Percentiles rank a stretch among this genome's conserved stretches.
Conservation (phyloP, 352 stramenopile genomes). For the Globisporangium solare region DNA sequence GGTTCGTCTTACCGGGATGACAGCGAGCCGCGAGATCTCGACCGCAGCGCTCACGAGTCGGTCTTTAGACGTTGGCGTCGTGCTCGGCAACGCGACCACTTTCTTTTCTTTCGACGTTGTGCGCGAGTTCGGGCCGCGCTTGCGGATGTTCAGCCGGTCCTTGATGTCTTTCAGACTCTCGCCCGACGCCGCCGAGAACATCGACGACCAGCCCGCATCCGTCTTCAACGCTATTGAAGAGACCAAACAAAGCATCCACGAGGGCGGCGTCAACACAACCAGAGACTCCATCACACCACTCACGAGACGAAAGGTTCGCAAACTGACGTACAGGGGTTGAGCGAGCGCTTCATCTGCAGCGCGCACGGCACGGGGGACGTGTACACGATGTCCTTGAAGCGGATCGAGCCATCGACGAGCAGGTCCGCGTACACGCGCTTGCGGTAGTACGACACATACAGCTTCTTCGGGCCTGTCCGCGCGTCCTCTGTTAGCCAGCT, state of each 20-base stretch:
- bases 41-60: constrained; percentile 16
- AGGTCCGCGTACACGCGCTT: constrained; percentile 75
- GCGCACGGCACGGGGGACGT: constrained; percentile 64
- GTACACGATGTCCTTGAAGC: constrained; percentile 75
- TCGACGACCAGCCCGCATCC: constrained; percentile 75
- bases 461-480: constrained; percentile 46
- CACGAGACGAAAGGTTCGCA: background rate
- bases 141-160: constrained; percentile 67
- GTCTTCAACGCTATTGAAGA: constrained; percentile 47
- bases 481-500: background rate
- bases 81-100: constrained; percentile 4
- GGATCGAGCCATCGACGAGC: constrained; percentile 68
- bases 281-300: background rate
- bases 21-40: constrained; percentile 16
- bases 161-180: constrained; percentile 81
- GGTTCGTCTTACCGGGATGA: constrained; percentile 3
- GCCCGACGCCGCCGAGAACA: constrained; percentile 59
- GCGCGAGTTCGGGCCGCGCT: constrained; percentile 54
- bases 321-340: constrained; percentile 58
- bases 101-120: constrained; percentile 59
- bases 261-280: constrained; percentile 51
- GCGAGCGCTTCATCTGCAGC: constrained; percentile 77
- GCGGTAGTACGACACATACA: constrained; percentile 82
- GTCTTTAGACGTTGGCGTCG: constrained; percentile 23
- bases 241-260: background rate